Conservation (phyloP, 495 filamentous ascomycete genomes). For the Penicillium cinerascens region DNA sequence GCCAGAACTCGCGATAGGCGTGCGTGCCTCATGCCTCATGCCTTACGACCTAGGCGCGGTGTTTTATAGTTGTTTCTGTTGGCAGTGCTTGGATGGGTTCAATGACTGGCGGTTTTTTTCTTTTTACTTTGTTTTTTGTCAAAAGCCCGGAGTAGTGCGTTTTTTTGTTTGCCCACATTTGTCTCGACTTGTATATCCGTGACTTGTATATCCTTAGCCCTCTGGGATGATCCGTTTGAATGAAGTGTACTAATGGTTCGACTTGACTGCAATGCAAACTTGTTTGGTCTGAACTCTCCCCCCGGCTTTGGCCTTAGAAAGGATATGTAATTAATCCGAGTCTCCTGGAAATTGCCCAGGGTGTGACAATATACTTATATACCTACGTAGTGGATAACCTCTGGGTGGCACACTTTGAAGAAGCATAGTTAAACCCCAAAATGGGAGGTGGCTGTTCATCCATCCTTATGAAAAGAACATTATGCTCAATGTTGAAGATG, state of each 20-base stretch:
- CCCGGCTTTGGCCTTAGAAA: too few species aligned
- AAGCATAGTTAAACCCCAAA: too few species aligned
- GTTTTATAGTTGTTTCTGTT: constrained; percentile 13
- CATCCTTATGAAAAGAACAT: constrained; percentile 29
- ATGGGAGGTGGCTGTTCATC: too few species aligned
- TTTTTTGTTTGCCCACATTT: constrained; percentile 7
- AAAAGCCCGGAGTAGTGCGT: constrained; percentile 9
- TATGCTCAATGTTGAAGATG: constrained; percentile 26
- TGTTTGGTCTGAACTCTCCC: too few species aligned
- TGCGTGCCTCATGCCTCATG: not conserved
- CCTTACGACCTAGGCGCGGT: constrained; percentile 15
- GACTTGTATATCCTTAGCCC: constrained; percentile 9
- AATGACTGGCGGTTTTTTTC: constrained; percentile 10
- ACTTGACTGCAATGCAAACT: not conserved
- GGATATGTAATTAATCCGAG: too few species aligned
- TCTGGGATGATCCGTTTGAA: not conserved
- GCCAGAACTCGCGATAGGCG: constrained; percentile 11
- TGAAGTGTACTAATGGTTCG: not conserved
- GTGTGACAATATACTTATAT: too few species aligned
- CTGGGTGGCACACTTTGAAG: too few species aligned
- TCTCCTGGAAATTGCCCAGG: too few species aligned
- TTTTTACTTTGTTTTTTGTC: constrained; percentile 1
- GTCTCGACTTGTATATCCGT: constrained; percentile 1
- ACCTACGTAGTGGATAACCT: too few species aligned
- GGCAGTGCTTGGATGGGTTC: not conserved